These are phyloP conservation scores for Metschnikowia reukaufii DNA, from an alignment of 805 yeast species.

Conservation along the genomic window DNA sequence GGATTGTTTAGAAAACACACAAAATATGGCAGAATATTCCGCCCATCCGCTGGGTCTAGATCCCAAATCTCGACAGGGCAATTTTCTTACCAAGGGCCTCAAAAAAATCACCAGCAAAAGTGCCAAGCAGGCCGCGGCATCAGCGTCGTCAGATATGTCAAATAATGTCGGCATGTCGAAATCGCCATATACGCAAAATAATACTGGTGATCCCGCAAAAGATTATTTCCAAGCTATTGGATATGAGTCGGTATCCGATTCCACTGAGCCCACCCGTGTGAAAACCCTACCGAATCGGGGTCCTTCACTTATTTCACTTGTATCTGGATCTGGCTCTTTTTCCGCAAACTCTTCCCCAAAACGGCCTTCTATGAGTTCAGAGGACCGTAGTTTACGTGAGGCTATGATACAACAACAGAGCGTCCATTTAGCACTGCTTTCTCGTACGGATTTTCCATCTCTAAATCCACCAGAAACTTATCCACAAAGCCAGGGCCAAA, in stretches of 20 bases:
- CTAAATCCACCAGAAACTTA: background rate
- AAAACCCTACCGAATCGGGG: slow-evolving; percentile 13
- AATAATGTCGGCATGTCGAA: background rate
- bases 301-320: slow-evolving; percentile 5
- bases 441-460: background rate
- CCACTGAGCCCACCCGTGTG: slow-evolving; percentile 34
- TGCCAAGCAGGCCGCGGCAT: slow-evolving; percentile 13
- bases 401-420: background rate
- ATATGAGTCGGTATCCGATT: slow-evolving; percentile 29
- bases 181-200: background rate
- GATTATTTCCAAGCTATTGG: slow-evolving; percentile 38
- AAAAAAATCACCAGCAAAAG: slow-evolving; percentile 31
- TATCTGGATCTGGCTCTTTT: slow-evolving; percentile 6
- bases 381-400: slow-evolving; percentile 3
- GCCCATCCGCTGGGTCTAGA: slow-evolving; percentile 6
- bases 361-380: slow-evolving; percentile 12
- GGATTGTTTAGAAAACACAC: background rate
- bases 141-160: slow-evolving; percentile 7
- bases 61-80: slow-evolving; percentile 5
- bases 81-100: slow-evolving; percentile 29
- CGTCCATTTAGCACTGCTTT: background rate
- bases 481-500: background rate
- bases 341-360: slow-evolving; percentile 6
- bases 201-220: background rate
- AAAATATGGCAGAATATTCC: slow-evolving; percentile 4